Conservation (phyloP, 176 grass and related monocot genomes). For the Lolium multiflorum region DNA sequence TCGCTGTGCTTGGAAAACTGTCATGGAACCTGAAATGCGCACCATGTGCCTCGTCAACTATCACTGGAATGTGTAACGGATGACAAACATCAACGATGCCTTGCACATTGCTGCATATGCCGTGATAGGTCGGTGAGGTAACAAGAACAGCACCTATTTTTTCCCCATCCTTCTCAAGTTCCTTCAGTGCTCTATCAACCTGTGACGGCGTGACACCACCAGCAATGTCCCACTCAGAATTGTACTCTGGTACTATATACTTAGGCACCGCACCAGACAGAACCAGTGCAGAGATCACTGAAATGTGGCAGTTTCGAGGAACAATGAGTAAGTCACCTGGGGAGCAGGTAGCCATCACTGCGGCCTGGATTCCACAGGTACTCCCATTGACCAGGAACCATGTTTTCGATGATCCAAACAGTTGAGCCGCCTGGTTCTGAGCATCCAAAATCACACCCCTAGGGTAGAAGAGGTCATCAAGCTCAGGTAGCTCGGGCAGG, state of each 20-base stretch:
- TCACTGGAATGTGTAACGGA: conserved; percentile 59
- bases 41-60: conserved; percentile 82
- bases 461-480: conserved; percentile 83
- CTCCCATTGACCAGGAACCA: conserved; percentile 88
- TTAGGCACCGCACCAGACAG: conserved; percentile 70
- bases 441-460: conserved; percentile 58
- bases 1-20: conserved; percentile 65
- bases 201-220: conserved; percentile 58
- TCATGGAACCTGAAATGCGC: conserved; percentile 79
- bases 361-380: conserved; percentile 85
- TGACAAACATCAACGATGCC: conserved; percentile 64
- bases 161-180: conserved; percentile 53
- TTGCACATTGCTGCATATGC: conserved; percentile 76
- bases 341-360: conserved; percentile 86
- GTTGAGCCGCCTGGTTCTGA: conserved; percentile 53
- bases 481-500: conserved; percentile 80
- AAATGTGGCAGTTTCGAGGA: conserved; percentile 84
- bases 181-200: conserved; percentile 63
- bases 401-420: conserved; percentile 78
- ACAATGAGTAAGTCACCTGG: conserved; percentile 65
- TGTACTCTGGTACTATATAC: conserved; percentile 83
- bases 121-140: conserved; percentile 88
- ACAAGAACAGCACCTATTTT: conserved; percentile 71
- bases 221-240: conserved; percentile 72
- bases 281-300: conserved; percentile 69